Evolutionary conservation across 371 early-diverging fungal species (phyloP).

Genomic region (Fennellomyces sp.): DNA sequence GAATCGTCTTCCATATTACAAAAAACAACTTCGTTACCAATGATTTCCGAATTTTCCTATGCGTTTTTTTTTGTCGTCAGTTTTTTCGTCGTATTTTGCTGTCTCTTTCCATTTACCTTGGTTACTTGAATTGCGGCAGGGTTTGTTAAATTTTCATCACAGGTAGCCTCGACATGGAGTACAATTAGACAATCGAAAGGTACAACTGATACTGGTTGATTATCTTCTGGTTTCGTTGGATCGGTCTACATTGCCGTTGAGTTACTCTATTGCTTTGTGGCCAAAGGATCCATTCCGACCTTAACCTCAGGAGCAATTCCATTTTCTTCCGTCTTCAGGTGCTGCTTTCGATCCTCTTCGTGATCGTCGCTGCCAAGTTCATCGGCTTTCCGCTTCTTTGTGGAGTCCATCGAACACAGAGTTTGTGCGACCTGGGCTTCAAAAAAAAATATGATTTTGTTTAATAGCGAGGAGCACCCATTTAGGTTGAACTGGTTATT

Average conservation of each 20-base stretch:
- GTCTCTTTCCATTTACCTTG: conserved; percentile 33
- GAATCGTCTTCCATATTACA: no score
- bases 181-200: conserved; percentile 68
- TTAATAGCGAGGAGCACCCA: neutral
- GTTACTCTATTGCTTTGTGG: neutral
- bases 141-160: conserved; percentile 72
- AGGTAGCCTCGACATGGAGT: conserved; percentile 72
- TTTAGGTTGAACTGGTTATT: no score
- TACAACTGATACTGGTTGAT: conserved; percentile 25
- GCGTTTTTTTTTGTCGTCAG: neutral
- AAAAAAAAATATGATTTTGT: no score
- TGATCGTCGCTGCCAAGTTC: neutral
- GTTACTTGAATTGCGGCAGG: conserved; percentile 68
- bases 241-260: neutral
- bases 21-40: conserved; percentile 37
- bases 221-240: neutral
- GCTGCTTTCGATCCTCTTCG: neutral
- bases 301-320: neutral
- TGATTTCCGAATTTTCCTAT: conserved; percentile 53
- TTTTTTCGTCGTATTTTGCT: neutral
- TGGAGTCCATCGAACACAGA: no score
- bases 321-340: neutral
- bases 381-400: conserved; percentile 2
- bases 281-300: neutral
- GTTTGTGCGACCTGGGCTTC: no score